Conservation (phyloP, 768 basidiomycete genomes). For the Mycena capillaripes region DNA sequence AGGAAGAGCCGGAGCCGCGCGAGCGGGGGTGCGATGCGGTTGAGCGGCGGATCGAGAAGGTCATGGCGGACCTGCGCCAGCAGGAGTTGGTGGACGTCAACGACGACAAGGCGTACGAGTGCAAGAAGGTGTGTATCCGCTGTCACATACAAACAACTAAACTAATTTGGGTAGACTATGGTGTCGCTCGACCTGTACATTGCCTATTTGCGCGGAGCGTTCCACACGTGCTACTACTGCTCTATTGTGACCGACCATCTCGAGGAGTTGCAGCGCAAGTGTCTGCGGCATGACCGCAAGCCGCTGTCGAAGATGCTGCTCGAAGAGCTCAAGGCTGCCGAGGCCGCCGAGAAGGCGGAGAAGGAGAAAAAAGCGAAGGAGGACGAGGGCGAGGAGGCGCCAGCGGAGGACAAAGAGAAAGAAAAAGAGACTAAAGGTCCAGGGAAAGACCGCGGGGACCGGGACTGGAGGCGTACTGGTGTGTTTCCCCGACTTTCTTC, state of each 20-base stretch:
- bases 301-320: constrained; percentile 72
- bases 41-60: constrained; percentile 84
- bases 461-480: constrained; percentile 77
- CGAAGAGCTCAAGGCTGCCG: constrained; percentile 73
- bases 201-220: constrained; percentile 92
- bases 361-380: constrained; percentile 62
- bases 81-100: constrained; percentile 70
- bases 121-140: constrained; percentile 72
- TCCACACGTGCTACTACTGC: constrained; percentile 98
- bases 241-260: constrained; percentile 91
- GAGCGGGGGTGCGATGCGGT: constrained; percentile 85
- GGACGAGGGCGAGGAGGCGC: constrained; percentile 49
- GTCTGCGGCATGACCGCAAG: constrained; percentile 91
- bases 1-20: constrained; percentile 69
- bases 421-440: constrained; percentile 46
- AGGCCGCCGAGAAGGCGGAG: constrained; percentile 66
- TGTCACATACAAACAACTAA: constrained; percentile 37
- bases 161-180: constrained; percentile 65
- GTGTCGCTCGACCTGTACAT: constrained; percentile 93
- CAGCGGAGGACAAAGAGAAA: constrained; percentile 55
- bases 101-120: constrained; percentile 76
- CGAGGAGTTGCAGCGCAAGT: constrained; percentile 96
- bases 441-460: constrained; percentile 41
- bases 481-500: constrained; percentile 42
- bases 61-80: constrained; percentile 78